Evolutionary conservation across 2,329 filamentous ascomycete species (phyloP), one percentile per base, ranked within the genome.

Genomic region (Malbranchea zuffiana): DNA sequence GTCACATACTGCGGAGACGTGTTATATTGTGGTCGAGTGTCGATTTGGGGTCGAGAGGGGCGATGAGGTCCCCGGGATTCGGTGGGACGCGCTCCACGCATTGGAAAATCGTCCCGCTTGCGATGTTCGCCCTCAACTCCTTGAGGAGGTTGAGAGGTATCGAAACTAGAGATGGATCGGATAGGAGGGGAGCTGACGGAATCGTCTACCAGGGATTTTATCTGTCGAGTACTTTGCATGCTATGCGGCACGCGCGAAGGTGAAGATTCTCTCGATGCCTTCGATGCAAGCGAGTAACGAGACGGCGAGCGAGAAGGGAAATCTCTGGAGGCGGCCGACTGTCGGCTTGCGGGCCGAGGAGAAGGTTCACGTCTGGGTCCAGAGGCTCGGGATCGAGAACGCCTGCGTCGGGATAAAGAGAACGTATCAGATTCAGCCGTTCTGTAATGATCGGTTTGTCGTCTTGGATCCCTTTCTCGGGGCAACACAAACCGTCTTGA

Each of bases 1-100:
- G 67, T 66, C 45, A 65, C 62, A 47, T 74, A 72, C 37, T 72
- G 69, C 25, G 77, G 71, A n/a, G 75, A 76, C 31, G 71, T 68
- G 16, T 68, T 67, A 48, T 72, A 74, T 35, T 47, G 43, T 38
- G 68, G 65, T 25, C 64, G 58, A 15, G 59, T 59, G 40, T 67
- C 61, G 32, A 61, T 47, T 41, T 58, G 58, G 32, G 61, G 59
- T 24, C 61, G 56, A 31, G 61, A 52, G 16, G 60, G 57, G 24
- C 65, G 55, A 31, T 46, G 53, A 39, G 52, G 53, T 35, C 50
- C 47, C 3, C 50, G 50, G 18, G 46, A 41, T 42, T 62, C 56
- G 37, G 51, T 55, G 33, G 46, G 43, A 46, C 53, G 57, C 44
- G 50, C 52, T 19, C 49, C 52, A 48, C 56, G 56, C 23, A 49